Conservation (phyloP, 2,329 filamentous ascomycete species). For the Graphiopsis chlorocephala region DNA sequence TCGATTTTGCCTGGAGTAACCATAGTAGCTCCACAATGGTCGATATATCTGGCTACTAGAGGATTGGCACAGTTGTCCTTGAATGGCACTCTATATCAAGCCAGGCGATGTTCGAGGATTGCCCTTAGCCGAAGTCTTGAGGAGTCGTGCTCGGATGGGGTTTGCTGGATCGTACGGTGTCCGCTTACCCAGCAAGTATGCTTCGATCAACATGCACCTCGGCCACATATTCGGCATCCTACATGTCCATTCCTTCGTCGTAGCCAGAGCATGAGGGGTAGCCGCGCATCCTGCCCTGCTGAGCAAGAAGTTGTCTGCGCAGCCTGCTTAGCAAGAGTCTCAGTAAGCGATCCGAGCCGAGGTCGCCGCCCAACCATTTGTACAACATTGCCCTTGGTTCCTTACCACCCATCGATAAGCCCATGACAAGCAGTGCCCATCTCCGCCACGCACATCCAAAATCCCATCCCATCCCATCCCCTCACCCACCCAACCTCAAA, state of each 20-base stretch:
- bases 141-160: too few relatives aligned
- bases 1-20: slow-evolving; percentile 11
- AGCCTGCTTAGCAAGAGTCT: neutral
- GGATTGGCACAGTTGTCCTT: too few relatives aligned
- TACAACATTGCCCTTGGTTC: neutral
- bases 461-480: neutral
- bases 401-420: neutral
- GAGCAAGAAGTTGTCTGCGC: too few relatives aligned
- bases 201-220: too few relatives aligned
- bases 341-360: neutral
- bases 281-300: neutral
- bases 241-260: neutral
- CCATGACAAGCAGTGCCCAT: neutral
- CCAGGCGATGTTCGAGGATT: too few relatives aligned
- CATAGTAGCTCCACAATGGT: too few relatives aligned
- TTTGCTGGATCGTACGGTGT: too few relatives aligned
- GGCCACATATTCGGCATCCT: too few relatives aligned
- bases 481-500: neutral
- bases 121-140: too few relatives aligned
- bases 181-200: too few relatives aligned
- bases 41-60: too few relatives aligned
- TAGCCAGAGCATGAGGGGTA: neutral
- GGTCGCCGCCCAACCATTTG: neutral
- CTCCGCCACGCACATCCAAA: neutral
- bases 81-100: neutral